phyloP scores from a whole-genome alignment of 352 stramenopile species.

The Phytopythium chamaehyphon region DNA sequence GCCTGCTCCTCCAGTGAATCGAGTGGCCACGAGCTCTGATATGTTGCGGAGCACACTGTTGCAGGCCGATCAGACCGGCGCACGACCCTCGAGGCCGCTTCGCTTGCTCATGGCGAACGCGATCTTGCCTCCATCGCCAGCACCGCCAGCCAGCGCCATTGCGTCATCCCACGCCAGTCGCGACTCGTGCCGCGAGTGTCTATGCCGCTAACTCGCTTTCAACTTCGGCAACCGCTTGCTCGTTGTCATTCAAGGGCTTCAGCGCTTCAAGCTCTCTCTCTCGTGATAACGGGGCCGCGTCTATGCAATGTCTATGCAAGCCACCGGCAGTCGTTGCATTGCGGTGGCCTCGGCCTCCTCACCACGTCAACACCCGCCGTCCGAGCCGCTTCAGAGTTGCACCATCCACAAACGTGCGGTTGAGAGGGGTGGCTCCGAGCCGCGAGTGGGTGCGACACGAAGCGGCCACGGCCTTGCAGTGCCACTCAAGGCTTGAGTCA shows the following conservation, averaged over 20 bases:
- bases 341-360: too few relatives aligned
- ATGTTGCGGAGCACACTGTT: too few relatives aligned
- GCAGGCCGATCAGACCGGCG: not conserved
- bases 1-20: too few relatives aligned
- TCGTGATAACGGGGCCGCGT: too few relatives aligned
- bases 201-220: not conserved
- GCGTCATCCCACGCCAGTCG: not conserved
- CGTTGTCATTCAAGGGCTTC: too few relatives aligned
- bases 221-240: too few relatives aligned
- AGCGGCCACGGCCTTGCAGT: constrained; percentile 1
- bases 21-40: too few relatives aligned
- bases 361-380: not conserved
- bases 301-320: too few relatives aligned
- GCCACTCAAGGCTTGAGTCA: too few relatives aligned
- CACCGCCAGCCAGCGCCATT: not conserved
- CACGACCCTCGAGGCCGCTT: not conserved
- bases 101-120: constrained; percentile 2
- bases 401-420: constrained; percentile 1
- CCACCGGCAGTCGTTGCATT: too few relatives aligned
- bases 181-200: not conserved
- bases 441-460: not conserved
- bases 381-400: not conserved
- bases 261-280: too few relatives aligned
- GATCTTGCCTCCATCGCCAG: not conserved
- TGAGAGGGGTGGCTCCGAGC: not conserved